Evolutionary conservation across 2,329 filamentous ascomycete species (phyloP), one percentile per base, ranked within the genome.

Genomic region (Byssothecium circinans): DNA sequence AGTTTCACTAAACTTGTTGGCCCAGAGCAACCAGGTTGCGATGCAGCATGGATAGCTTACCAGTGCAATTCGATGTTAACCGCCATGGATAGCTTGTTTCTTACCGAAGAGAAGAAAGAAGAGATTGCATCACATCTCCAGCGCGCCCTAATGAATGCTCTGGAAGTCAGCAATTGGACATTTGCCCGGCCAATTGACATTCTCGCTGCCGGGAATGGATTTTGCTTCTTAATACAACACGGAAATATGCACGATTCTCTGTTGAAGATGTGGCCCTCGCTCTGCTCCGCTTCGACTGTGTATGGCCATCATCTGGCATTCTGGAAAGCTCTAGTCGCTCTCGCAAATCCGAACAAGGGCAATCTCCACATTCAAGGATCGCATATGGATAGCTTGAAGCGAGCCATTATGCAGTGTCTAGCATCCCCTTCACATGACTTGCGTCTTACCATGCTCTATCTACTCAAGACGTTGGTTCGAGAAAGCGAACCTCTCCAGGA

Each of bases 201-300:
- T 29, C 90, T 94, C 56, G 87, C 89, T 41, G 78, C 86, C 47
- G 88, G 87, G 8, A 84, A 85, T 56, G 89, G 88, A 0, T 89
- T 94, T 61, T 82, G 82, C 48, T 82, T 86, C 4, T 89, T 91
- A 58, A 76, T 89, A 50, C 76, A 79, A 3, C 75, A 81, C n/a
- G 79, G 76, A 1, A 75, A 79, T 18, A 43, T 53, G 11, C 68
- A 85, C 5, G 84, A 89, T 50, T 62, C 74, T 17, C 75, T 60
- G 3, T 33, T 48, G 3, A 47, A 77, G 7, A 72, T 92, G n/a
- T 84, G 84, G 63, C 82, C 83, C 2, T 70, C 86, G 7, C 74
- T 94, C 8, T 81, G 83, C 50, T 80, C 82, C 25, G 85, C 84
- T 10, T 83, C 88, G 3, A 79, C 83, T 1, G 77, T 82, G 23